Conservation (phyloP, 371 early-diverging fungal species). For the Enteropsectra breve region DNA sequence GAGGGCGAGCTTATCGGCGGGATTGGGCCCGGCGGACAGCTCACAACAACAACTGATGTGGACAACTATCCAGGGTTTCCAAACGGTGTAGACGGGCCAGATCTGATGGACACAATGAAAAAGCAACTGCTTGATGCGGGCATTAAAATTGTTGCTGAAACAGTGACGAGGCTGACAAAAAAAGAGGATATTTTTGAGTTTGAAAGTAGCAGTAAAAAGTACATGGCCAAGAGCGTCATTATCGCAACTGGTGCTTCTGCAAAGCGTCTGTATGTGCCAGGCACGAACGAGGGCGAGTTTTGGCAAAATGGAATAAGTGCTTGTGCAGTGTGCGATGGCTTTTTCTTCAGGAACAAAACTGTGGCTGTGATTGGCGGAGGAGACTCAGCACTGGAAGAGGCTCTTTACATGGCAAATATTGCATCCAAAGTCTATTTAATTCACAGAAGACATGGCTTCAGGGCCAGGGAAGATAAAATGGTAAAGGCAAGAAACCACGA, state of each 20-base stretch:
- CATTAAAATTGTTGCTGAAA: slow-evolving; percentile 65
- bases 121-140: slow-evolving; percentile 78
- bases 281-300: slow-evolving; percentile 68
- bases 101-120: slow-evolving; percentile 63
- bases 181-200: slow-evolving; percentile 42
- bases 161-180: slow-evolving; percentile 44
- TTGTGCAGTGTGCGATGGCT: slow-evolving; percentile 97
- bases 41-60: slow-evolving; percentile 61
- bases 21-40: slow-evolving; percentile 69
- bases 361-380: slow-evolving; percentile 85
- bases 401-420: slow-evolving; percentile 75
- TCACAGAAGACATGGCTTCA: slow-evolving; percentile 81
- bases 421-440: slow-evolving; percentile 79
- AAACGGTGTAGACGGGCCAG: slow-evolving; percentile 53
- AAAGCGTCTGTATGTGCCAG: slow-evolving; percentile 66
- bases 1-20: slow-evolving; percentile 65
- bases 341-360: slow-evolving; percentile 82
- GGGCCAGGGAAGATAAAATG: slow-evolving; percentile 88
- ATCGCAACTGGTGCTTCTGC: slow-evolving; percentile 96
- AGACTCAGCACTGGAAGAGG: slow-evolving; percentile 95
- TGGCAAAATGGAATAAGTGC: slow-evolving; percentile 93
- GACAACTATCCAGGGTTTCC: slow-evolving; percentile 63
- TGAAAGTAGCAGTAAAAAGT: slow-evolving; percentile 59
- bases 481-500: slow-evolving; percentile 68
- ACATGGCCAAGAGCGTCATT: slow-evolving; percentile 70